Conservation (phyloP, 2,329 filamentous ascomycete genomes). For the Cercospora sesami region DNA sequence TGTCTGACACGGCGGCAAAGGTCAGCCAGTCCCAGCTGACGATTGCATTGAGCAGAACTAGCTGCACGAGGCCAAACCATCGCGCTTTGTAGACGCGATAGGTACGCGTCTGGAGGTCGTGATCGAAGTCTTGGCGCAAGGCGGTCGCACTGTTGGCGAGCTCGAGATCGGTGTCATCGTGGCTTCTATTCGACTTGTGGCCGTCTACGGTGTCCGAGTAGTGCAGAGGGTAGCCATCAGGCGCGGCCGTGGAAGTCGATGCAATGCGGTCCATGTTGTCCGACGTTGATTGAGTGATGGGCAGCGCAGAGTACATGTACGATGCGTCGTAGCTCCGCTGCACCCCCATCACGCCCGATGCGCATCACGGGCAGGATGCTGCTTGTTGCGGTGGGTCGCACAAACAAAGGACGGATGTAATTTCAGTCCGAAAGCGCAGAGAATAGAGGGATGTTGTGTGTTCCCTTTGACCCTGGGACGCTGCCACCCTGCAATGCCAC, state of each 20-base stretch:
- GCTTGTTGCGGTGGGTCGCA: not conserved
- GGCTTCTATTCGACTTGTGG: not conserved
- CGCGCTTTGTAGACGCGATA: slow-evolving; percentile 73
- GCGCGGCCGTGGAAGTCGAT: not conserved
- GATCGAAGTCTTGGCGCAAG: slow-evolving; percentile 13
- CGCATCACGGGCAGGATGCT: not conserved
- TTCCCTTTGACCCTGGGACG: not conserved
- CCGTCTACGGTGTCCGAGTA: not conserved
- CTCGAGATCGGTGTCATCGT: not conserved
- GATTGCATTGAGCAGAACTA: slow-evolving; percentile 86
- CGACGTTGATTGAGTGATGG: not conserved
- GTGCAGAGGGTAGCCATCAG: not conserved
- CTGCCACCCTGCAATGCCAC: not conserved
- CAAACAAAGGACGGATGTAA: not conserved
- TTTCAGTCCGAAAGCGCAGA: not conserved
- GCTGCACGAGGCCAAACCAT: slow-evolving; percentile 81
- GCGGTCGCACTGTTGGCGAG: slow-evolving; percentile 6
- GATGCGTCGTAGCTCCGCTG: not conserved
- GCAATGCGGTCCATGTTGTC: not conserved
- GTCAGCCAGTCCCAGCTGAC: slow-evolving; percentile 98
- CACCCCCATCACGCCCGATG: not conserved
- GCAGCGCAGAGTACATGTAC: not conserved
- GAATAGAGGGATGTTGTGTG: not conserved
- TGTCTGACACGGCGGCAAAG: slow-evolving; percentile 77
- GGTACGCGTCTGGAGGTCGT: slow-evolving; percentile 2